Base-by-base conservation (phyloP, 164 flowering plant genomes). In the Vitis rotundifolia region DNA sequence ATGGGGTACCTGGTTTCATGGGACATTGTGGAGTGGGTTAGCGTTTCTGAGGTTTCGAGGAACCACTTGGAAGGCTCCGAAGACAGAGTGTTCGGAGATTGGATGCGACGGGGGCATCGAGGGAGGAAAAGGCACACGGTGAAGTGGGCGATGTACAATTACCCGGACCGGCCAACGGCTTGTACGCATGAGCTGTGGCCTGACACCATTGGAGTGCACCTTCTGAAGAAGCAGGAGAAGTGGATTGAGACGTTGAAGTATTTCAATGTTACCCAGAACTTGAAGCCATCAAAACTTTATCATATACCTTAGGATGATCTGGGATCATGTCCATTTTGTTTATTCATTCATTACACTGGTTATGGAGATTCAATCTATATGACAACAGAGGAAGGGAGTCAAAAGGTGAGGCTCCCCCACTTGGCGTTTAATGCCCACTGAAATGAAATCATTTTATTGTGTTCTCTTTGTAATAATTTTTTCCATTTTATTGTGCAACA, bases 1-100 rank as follows among this genome's bases (percentile, higher is more conserved):
- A 93, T 94, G 98, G 98, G 97, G 0, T 92, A 79, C 60, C 18
- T 88, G 57, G 59, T 94, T 5, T 94, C 97, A 0, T 94, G 98
- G 98, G 97, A 94, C 64, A 48, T 94, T 0, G 94, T 85, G 2
- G 91, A 88, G 61, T 94, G 97, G 96, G 79, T 92, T 12, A 58
- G 73, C 0, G 74, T 28, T 1, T 90, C 96, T 0, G 86, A 82
- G 1, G 79, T 90, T 1, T 89, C 98, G 0, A 79, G 19, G 50
- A 82, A 80, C 6, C 82, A 84, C 29, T 37, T 78, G 16, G 85
- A 77, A 44, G 98, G 97, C 0, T 96, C 98, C 0, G 97, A 94
- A 76, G 97, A 94, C 54, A 81, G 73, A 75, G 68, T 84, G 0
- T 82, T 90, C 3, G 97, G 97, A 0, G 83, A 84, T 0, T 94